A percentile compares a stretch with the other conserved stretches of the same genome.
Conservation (phyloP, 441 rosid species). For the Gossypium davidsonii region DNA sequence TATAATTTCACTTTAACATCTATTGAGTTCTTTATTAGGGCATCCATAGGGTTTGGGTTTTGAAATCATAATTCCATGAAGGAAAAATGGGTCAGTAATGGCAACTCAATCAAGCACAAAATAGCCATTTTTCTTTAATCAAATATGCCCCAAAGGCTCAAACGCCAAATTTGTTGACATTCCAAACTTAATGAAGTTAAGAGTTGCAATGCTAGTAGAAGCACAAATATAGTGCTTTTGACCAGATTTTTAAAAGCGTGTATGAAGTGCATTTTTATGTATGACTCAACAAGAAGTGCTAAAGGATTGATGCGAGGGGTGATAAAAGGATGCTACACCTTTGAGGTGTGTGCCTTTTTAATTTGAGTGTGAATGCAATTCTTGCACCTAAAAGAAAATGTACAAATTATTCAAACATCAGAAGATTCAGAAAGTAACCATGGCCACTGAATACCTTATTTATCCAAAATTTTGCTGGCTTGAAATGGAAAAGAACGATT, state of each 20-base stretch:
- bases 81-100: neutral
- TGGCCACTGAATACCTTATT: neutral
- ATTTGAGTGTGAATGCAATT: neutral
- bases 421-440: neutral
- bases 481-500: neutral
- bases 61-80: conserved; percentile 1
- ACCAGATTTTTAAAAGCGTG: neutral
- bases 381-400: neutral
- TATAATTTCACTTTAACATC: neutral
- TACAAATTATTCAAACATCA: neutral
- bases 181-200: conserved; percentile 3
- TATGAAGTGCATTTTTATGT: neutral
- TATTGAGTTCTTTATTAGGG: neutral
- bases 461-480: neutral
- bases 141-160: neutral
- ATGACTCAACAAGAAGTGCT: neutral
- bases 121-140: neutral
- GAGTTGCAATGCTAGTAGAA: neutral
- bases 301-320: neutral
- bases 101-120: neutral
- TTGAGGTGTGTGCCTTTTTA: conserved; percentile 1
- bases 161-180: neutral
- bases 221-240: neutral
- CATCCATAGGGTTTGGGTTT: neutral
- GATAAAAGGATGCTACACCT: neutral